Base-by-base conservation (phyloP, 176 grass and related monocot species). In the Neostapfia colusana region DNA sequence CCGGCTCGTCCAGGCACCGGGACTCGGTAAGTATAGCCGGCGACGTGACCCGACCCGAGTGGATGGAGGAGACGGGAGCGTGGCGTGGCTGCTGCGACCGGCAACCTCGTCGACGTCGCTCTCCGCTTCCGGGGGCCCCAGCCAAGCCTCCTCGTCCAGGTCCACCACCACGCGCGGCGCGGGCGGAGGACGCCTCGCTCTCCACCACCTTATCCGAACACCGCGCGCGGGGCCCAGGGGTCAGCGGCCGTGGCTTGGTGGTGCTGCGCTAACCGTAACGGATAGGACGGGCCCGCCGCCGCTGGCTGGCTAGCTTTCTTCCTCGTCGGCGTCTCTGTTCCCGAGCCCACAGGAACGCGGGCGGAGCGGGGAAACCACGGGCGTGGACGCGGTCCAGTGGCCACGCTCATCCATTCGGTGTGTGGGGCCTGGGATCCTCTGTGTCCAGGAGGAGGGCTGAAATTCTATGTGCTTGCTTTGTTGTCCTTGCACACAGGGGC, bases 371-470 rank as follows among this genome's bases (percentile, higher is more conserved):
- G 18, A 84, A 64, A 24, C 56, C 44, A 11, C 6, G 45, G 38
- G 37, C 18, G 54, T 84, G 65, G 74, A 70, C 82, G 10, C 55
- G 34, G 65, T 64, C 74, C 82, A 71, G 43, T 67, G 6, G 37
- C 81, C 73, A 27, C 34, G 43, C 63, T 67, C 72, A 62, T 59
- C 75, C 81, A 10, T 6, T 69, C 9, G 59, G 10, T 12, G 7
- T 1, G 14, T 1, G 7, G 8, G 4, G 1, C 12, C 12, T 0
- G 9, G 63, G 81, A 75, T 83, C 40, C 63, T 68, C 72, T 83
- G 69, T 42, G 39, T 6, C 59, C 11, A 2, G 14, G 13, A 13
- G 55, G 26, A 16, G 13, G 12, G 24, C 20, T 23, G 8, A 10
- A 23, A 23, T 10, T 20, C 17, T 51, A 20, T 20, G 6, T 51